phyloP scores from a whole-genome alignment of 1,139 yeast species.

The Taphrina pruni region DNA sequence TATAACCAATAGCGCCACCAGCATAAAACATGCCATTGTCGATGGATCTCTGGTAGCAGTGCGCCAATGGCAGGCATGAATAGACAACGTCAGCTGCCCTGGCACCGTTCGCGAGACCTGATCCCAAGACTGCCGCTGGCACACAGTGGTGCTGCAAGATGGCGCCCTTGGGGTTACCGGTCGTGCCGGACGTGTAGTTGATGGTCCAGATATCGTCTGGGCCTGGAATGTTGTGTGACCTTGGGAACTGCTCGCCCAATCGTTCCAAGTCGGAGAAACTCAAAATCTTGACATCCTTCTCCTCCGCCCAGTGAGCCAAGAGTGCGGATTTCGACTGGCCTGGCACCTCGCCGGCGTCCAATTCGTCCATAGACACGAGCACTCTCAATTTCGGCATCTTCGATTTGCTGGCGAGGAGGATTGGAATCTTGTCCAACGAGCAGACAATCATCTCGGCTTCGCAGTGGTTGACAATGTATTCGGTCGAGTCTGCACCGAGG shows the following conservation, averaged over 20 bases:
- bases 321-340: conserved; percentile 49
- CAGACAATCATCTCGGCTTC: conserved; percentile 63
- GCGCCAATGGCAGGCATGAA: conserved; percentile 70
- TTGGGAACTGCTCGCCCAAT: conserved; percentile 61
- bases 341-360: conserved; percentile 46
- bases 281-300: conserved; percentile 54
- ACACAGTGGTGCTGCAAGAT: conserved; percentile 63
- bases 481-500: conserved; percentile 65
- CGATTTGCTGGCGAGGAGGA: conserved; percentile 55
- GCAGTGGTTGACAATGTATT: conserved; percentile 63
- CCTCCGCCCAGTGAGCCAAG: conserved; percentile 51
- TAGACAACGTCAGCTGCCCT: conserved; percentile 50
- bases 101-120: conserved; percentile 24
- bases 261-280: conserved; percentile 57
- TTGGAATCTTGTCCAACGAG: conserved; percentile 58
- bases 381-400: conserved; percentile 55
- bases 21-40: conserved; percentile 46
- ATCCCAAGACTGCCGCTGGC: conserved; percentile 58
- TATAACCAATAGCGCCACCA: conserved; percentile 57
- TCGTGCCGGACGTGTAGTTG: conserved; percentile 79
- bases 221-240: conserved; percentile 59
- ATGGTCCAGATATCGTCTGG: conserved; percentile 67
- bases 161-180: conserved; percentile 79
- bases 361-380: conserved; percentile 60
- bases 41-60: conserved; percentile 63